Conservation (phyloP, 495 filamentous ascomycete genomes). For the Beverwykella pulmonaria region DNA sequence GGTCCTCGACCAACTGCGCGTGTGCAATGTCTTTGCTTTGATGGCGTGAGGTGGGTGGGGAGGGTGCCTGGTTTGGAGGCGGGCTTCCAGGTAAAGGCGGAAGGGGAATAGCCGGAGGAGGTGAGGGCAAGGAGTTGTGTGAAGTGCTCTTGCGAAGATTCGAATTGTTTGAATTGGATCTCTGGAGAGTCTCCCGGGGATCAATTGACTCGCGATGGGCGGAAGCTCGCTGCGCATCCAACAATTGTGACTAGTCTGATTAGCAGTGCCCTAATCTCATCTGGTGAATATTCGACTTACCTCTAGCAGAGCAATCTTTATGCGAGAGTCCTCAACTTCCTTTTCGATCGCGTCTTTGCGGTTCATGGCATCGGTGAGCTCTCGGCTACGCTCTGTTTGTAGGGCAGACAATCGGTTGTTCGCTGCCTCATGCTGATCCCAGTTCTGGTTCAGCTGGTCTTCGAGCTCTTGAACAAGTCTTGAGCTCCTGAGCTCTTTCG, state of each 20-base stretch:
- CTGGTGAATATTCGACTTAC: slow-evolving; percentile 53
- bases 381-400: slow-evolving; percentile 67
- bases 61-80: slow-evolving; percentile 47
- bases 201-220: slow-evolving; percentile 45
- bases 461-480: slow-evolving; percentile 93
- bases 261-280: neutral
- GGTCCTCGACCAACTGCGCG: slow-evolving; percentile 81
- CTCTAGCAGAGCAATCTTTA: slow-evolving; percentile 67
- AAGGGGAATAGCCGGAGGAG: slow-evolving; percentile 87
- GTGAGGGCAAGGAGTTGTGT: slow-evolving; percentile 82
- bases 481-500: slow-evolving; percentile 79
- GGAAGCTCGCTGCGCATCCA: slow-evolving; percentile 51
- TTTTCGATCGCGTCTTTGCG: slow-evolving; percentile 58
- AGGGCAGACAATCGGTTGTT: slow-evolving; percentile 72
- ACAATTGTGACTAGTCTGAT: slow-evolving; percentile 57
- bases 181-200: slow-evolving; percentile 57
- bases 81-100: slow-evolving; percentile 75
- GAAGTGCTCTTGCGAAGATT: slow-evolving; percentile 86
- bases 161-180: slow-evolving; percentile 76
- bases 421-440: slow-evolving; percentile 83
- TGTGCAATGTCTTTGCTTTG: slow-evolving; percentile 79
- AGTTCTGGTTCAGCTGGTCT: slow-evolving; percentile 93
- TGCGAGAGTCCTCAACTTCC: slow-evolving; percentile 61
- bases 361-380: slow-evolving; percentile 60
- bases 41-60: slow-evolving; percentile 60